Evolutionary conservation across 2,329 filamentous ascomycete genomes (phyloP).

Genomic region (Trichoderma hamatum): DNA sequence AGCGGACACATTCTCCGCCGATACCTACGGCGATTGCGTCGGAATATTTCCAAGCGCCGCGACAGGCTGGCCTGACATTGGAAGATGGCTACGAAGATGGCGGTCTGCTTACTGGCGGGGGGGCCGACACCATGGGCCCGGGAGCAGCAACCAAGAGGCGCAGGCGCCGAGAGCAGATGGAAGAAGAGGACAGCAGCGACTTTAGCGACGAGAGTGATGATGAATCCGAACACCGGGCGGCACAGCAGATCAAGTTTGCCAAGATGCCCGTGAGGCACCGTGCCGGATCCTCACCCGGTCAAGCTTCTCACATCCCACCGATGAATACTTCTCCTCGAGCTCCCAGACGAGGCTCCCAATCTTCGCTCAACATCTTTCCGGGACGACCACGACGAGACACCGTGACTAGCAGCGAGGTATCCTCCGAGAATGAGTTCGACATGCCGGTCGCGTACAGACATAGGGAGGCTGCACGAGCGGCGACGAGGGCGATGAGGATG

Average conservation of each 20-base stretch:
- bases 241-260: slow-evolving; percentile 90
- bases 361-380: slow-evolving; percentile 70
- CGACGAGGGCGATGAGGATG: slow-evolving; percentile 47
- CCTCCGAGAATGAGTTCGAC: slow-evolving; percentile 79
- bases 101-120: slow-evolving; percentile 69
- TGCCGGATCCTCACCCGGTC: slow-evolving; percentile 85
- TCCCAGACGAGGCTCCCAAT: slow-evolving; percentile 68
- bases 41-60: slow-evolving; percentile 79
- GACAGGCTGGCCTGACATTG: slow-evolving; percentile 63
- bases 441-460: slow-evolving; percentile 66
- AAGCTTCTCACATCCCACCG: slow-evolving; percentile 63
- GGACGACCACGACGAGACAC: slow-evolving; percentile 73
- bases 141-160: slow-evolving; percentile 68
- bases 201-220: slow-evolving; percentile 84
- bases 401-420: slow-evolving; percentile 80
- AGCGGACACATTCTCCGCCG: slow-evolving; percentile 82
- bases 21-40: slow-evolving; percentile 81
- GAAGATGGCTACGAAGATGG: slow-evolving; percentile 74
- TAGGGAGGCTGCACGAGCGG: slow-evolving; percentile 62
- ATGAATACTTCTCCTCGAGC: slow-evolving; percentile 53
- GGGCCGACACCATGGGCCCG: slow-evolving; percentile 69
- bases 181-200: slow-evolving; percentile 85
- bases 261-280: slow-evolving; percentile 91
- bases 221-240: slow-evolving; percentile 72
- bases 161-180: slow-evolving; percentile 70